Percentiles rank a stretch among this genome's conserved stretches.
phyloP scores from a whole-genome alignment of 805 yeast genomes.

The Candida multigemmis region DNA sequence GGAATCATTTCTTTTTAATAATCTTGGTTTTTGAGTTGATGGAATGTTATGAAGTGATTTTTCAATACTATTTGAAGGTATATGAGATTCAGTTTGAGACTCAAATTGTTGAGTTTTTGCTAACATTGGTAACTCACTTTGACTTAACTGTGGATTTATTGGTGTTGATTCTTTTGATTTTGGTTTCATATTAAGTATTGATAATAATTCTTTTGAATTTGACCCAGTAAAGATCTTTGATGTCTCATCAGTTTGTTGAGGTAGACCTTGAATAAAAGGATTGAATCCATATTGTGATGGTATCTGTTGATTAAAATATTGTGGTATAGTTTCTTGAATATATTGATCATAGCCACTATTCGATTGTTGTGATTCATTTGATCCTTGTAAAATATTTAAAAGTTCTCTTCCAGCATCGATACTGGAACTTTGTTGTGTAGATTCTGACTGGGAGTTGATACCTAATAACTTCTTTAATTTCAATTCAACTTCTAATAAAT shows the following conservation, averaged over 20 bases:
- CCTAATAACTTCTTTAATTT: conserved; percentile 61
- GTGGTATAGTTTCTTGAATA: conserved; percentile 1
- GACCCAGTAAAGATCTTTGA: too few relatives aligned
- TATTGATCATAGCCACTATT: too few relatives aligned
- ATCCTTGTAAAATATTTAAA: conserved; percentile 47
- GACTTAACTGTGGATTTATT: too few relatives aligned
- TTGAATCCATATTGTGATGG: too few relatives aligned
- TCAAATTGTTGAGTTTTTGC: too few relatives aligned
- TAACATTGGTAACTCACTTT: conserved; percentile 2
- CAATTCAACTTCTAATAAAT: conserved; percentile 54
- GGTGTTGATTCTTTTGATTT: conserved; percentile 3
- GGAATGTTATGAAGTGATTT: conserved; percentile 6
- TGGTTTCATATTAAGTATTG: conserved; percentile 25
- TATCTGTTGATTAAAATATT: conserved; percentile 1
- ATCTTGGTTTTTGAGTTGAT: conserved; percentile 2
- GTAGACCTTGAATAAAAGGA: too few relatives aligned
- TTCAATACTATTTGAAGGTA: conserved; percentile 18
- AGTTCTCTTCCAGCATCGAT: conserved; percentile 73
- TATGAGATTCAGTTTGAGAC: neutral
- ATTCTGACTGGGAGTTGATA: conserved; percentile 26
- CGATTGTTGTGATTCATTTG: too few relatives aligned
- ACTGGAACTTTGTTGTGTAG: too few relatives aligned
- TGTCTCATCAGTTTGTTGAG: too few relatives aligned
- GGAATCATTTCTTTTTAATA: conserved; percentile 15
- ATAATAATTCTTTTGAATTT: conserved; percentile 35